Base-by-base conservation (phyloP, 2,329 filamentous ascomycete genomes). In the Cladobotryum mycophilum region DNA sequence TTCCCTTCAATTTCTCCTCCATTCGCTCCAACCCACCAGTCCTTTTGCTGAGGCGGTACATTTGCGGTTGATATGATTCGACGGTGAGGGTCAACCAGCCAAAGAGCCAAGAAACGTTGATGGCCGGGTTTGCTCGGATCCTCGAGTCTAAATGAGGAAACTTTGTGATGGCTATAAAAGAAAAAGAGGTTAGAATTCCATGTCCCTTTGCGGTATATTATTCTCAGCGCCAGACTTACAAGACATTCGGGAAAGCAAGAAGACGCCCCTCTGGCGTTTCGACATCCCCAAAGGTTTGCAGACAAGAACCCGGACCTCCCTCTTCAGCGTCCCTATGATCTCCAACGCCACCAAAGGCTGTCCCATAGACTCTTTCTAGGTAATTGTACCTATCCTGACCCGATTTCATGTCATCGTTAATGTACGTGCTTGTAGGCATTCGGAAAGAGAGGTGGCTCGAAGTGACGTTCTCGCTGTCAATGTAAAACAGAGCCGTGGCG, bases 91-190 rank as follows among this genome's bases (percentile, higher is more conserved):
- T 81, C 77, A 0, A 82, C 72, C 0, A 82, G 69, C 61, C 74
- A 82, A 3, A 82, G 61, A 0, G 74, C 74, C 2, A 82, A 64
- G 41, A 81, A 75, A 37, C 76, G 73, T 0, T 76, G 66, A 54
- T 80, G 73, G 0, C 79, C 79, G 0, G 75, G 70, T 51, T 69
- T 73, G 0, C 71, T 71, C 0, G 54, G 57, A 50, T 82, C 78
- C 0, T 55, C 59, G 1, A 81, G 67, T 3, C 60, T 54, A 53
- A 82, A 81, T 0, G 70, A 64, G 1, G 64, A 61, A 1, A 52
- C 50, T 2, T 47, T 40, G 15, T 52, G 46, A 35, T 52, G 50
- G 15, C 50, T 52, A 22, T 20, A 20, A 20, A 20, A 20, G 20
- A 20, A 20, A 34, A 25, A 18, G 11, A 30, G 30, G 42, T 45